Evolutionary conservation across 116 monocot genomes (phyloP).

Genomic region (Cymodocea nodosa): DNA sequence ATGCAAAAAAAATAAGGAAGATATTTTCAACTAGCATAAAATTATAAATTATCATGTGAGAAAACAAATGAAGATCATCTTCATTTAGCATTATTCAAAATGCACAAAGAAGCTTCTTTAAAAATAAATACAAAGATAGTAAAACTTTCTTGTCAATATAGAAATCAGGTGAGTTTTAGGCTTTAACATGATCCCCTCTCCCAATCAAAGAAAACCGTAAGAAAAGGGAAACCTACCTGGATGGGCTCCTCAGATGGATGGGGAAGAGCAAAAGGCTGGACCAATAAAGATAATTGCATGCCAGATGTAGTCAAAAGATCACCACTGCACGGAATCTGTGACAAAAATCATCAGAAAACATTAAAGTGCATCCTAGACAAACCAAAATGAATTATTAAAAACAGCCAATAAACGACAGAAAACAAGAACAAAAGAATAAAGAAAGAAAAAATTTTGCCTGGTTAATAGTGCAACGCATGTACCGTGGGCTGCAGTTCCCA

Average conservation of each 20-base stretch:
- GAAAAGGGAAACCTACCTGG: conserved; percentile 34
- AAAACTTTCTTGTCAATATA: too few relatives aligned
- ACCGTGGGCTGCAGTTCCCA: conserved; percentile 93
- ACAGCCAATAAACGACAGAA: not conserved
- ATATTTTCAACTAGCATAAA: too few relatives aligned
- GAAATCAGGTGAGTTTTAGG: too few relatives aligned
- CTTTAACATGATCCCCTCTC: not conserved
- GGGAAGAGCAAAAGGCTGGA: conserved; percentile 83
- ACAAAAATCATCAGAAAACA: conserved; percentile 1
- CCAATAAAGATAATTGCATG: conserved; percentile 82
- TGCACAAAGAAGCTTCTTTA: too few relatives aligned
- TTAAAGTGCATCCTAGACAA: not conserved
- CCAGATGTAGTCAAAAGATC: conserved; percentile 81
- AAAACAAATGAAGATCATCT: too few relatives aligned
- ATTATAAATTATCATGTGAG: too few relatives aligned
- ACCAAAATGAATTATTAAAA: not conserved
- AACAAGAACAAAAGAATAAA: not conserved
- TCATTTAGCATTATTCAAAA: too few relatives aligned
- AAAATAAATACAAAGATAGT: too few relatives aligned
- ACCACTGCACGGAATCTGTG: conserved; percentile 77
- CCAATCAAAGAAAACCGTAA: not conserved
- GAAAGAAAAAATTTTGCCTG: conserved; percentile 33
- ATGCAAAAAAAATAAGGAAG: too few relatives aligned
- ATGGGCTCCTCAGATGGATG: conserved; percentile 91
- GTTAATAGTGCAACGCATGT: conserved; percentile 90